Evolutionary conservation across 2,329 filamentous ascomycete species (phyloP).

Genomic region (Sclerotinia spermophila): DNA sequence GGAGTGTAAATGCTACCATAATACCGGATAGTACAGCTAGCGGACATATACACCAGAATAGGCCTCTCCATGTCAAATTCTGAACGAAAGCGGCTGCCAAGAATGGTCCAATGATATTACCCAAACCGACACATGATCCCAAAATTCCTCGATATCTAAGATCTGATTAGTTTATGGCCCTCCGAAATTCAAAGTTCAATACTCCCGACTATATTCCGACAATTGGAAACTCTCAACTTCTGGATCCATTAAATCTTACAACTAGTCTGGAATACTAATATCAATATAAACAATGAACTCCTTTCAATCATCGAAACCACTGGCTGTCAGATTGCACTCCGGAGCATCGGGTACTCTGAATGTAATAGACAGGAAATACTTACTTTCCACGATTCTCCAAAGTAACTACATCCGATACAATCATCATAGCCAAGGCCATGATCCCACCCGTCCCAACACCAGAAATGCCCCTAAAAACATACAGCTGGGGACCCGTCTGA

Average conservation of each 20-base stretch:
- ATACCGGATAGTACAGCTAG: conserved; percentile 46
- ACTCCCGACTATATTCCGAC: background rate
- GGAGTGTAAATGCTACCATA: conserved; percentile 47
- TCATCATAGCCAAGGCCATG: conserved; percentile 57
- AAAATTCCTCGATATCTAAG: conserved; percentile 43
- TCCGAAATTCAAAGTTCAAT: background rate
- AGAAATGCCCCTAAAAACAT: conserved; percentile 56
- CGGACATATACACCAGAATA: conserved; percentile 52
- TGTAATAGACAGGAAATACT: conserved; percentile 11
- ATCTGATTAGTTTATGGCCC: conserved; percentile 16
- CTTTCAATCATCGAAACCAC: background rate
- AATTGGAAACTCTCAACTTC: background rate
- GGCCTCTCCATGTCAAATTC: conserved; percentile 42
- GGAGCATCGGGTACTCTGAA: background rate
- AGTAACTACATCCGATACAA: conserved; percentile 57
- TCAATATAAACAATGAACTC: background rate
- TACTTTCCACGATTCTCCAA: conserved; percentile 56
- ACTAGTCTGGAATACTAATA: background rate
- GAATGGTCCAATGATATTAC: conserved; percentile 44
- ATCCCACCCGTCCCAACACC: conserved; percentile 62
- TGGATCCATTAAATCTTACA: background rate
- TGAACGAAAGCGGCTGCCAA: conserved; percentile 42
- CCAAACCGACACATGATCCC: conserved; percentile 42
- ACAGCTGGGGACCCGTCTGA: conserved; percentile 54
- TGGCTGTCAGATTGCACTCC: background rate